Base-by-base conservation (phyloP, 169 alveolate species). In the Miamiensis avidus region DNA sequence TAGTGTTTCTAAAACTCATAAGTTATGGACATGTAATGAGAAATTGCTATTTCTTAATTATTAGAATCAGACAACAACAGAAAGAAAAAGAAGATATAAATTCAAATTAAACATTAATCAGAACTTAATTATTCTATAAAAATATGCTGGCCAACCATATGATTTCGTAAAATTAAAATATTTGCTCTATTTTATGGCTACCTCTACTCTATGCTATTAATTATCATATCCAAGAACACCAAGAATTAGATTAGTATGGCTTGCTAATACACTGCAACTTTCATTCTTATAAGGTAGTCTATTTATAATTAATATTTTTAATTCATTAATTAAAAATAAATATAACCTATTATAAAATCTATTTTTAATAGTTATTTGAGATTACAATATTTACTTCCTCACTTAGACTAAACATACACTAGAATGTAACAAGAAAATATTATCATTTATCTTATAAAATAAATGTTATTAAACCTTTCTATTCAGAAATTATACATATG, bases 141-240 rank as follows among this genome's bases (percentile, higher is more conserved):
- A 85, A 29, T 28, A 79, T 65, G 29, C 29, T 0, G 28, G 73
- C 26, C 78, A 85, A 31, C 83, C 75, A 65, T 72, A 75, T 25
- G 30, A 65, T 29, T 27, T 85, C 0, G 30, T 85, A 6, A 75
- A 85, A 11, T 85, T 85, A 73, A 73, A 85, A 74, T 78, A 85
- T 74, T 75, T 34, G n/a, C 30, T 85, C 31, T 85, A 79, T 49
- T 85, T 85, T 81, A 27, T 85, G 27, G 86, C 86, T 34, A 86
- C 90, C 1, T 86, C 90, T 34, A 85, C 90, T 15, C 79, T 85
- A 31, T 85, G 90, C 33, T 85, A 79, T 30, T 75, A 85, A 79
- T 74, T 85, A 30, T 32, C 76, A 31, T 85, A 85, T 74, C 34
- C 81, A 29, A 81, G 90, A 72, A 79, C 86, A 0, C 32, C 65